Conservation (phyloP, 1,139 yeast genomes). For the Debaryomyces fabryi region DNA sequence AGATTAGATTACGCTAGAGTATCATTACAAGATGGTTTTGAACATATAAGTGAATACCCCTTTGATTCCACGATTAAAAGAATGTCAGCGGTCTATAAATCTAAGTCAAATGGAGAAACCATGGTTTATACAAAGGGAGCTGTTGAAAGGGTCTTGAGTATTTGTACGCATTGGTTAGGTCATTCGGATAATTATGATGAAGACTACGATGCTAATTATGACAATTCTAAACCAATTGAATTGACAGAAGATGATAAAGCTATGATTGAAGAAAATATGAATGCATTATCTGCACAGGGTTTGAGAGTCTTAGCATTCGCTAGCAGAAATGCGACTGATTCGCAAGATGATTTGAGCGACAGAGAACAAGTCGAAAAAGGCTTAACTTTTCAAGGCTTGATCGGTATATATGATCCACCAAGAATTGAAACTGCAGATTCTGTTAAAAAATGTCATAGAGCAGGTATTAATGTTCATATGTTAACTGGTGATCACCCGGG, state of each 20-base stretch:
- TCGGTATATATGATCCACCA: constrained; percentile 86
- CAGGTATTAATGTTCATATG: constrained; percentile 85
- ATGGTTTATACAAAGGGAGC: constrained; percentile 74
- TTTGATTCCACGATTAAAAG: constrained; percentile 78
- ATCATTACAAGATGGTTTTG: constrained; percentile 23
- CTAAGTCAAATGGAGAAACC: constrained; percentile 28
- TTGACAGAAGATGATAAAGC: constrained; percentile 45
- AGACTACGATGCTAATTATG: constrained; percentile 17
- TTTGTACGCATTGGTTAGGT: constrained; percentile 61
- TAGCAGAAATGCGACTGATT: constrained; percentile 29
- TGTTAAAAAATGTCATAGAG: constrained; percentile 68
- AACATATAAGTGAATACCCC: constrained; percentile 68
- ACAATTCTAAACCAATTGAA: constrained; percentile 26
- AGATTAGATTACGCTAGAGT: constrained; percentile 56
- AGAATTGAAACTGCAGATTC: constrained; percentile 70
- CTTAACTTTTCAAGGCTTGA: constrained; percentile 65
- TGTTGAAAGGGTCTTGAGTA: constrained; percentile 66
- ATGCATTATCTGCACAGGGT: constrained; percentile 66
- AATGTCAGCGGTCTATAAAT: constrained; percentile 65
- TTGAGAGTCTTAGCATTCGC: constrained; percentile 78
- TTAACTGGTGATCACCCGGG: constrained; percentile 86
- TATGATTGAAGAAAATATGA: constrained; percentile 59
- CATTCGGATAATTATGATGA: constrained; percentile 20
- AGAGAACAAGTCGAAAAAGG: constrained; percentile 58
- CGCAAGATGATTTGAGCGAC: constrained; percentile 29